Evolutionary conservation across 2,329 filamentous ascomycete genomes (phyloP).

Genomic region (Trichoderma breve): DNA sequence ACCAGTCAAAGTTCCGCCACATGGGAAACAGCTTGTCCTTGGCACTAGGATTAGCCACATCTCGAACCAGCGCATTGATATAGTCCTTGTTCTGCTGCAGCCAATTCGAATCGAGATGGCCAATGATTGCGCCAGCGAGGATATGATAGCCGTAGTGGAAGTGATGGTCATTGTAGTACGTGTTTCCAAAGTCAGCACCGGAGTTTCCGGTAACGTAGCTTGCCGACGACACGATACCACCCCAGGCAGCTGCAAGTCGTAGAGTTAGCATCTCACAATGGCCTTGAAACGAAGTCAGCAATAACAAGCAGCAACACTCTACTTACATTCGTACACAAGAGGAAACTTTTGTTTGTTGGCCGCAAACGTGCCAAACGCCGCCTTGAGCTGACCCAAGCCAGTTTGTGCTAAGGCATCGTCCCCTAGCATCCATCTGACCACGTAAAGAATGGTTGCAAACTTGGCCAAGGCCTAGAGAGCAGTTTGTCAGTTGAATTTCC

Average conservation of each 20-base stretch:
- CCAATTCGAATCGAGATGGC: conserved; percentile 74
- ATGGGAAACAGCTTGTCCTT: conserved; percentile 76
- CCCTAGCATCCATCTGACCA: conserved; percentile 60
- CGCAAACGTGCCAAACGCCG: conserved; percentile 63
- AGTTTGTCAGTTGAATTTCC: background rate
- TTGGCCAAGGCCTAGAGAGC: conserved; percentile 63
- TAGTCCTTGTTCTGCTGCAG: conserved; percentile 69
- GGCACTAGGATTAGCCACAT: conserved; percentile 72
- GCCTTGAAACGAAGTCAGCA: background rate
- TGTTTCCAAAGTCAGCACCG: conserved; percentile 84
- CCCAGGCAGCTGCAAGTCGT: conserved; percentile 59
- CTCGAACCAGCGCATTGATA: conserved; percentile 80
- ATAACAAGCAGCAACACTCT: background rate
- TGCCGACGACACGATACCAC: conserved; percentile 74
- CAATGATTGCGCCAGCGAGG: conserved; percentile 80
- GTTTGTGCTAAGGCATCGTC: conserved; percentile 56
- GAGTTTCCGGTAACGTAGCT: conserved; percentile 67
- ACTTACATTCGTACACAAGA: conserved; percentile 61
- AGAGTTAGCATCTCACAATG: background rate
- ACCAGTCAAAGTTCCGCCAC: conserved; percentile 88
- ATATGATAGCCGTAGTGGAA: conserved; percentile 89
- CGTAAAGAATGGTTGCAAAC: conserved; percentile 68
- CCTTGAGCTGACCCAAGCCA: conserved; percentile 62
- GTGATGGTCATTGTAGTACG: conserved; percentile 74
- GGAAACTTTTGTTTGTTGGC: conserved; percentile 66